phyloP scores from a whole-genome alignment of 2,329 filamentous ascomycete genomes.

The Cladosporium cucumerinum region DNA sequence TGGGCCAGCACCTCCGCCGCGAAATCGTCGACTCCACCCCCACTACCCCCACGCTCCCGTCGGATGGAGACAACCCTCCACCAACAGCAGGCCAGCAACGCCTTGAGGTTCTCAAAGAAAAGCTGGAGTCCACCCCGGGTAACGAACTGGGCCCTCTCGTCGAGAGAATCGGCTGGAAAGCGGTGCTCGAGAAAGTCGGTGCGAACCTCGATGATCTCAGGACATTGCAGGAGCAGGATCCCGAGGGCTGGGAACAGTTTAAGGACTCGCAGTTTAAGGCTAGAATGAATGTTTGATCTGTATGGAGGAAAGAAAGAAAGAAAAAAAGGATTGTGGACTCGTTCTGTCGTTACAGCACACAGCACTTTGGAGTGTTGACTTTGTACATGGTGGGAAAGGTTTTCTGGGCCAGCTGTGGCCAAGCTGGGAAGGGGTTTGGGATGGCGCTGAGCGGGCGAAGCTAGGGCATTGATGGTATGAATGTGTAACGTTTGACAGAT shows the following conservation, averaged over 20 bases:
- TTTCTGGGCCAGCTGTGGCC: background rate
- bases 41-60: constrained; percentile 13
- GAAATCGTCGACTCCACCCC: constrained; percentile 55
- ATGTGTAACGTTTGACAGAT: background rate
- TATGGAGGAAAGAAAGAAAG: no score
- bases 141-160: constrained; percentile 62
- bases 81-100: constrained; percentile 8
- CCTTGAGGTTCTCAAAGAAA: constrained; percentile 32
- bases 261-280: constrained; percentile 37
- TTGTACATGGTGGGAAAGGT: background rate
- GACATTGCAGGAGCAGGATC: constrained; percentile 49
- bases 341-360: background rate
- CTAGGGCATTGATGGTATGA: background rate
- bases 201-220: constrained; percentile 66
- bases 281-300: constrained; percentile 26
- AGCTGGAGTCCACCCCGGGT: constrained; percentile 52
- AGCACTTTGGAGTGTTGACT: background rate
- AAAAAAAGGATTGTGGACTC: background rate
- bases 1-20: constrained; percentile 64
- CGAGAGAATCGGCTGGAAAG: constrained; percentile 56
- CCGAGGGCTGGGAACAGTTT: constrained; percentile 35
- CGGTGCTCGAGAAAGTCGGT: constrained; percentile 60
- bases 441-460: background rate
- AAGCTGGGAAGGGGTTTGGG: background rate
- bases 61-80: constrained; percentile 15